Conservation (phyloP, 371 early-diverging fungal genomes). For the Encephalitozoon intestinalis region DNA sequence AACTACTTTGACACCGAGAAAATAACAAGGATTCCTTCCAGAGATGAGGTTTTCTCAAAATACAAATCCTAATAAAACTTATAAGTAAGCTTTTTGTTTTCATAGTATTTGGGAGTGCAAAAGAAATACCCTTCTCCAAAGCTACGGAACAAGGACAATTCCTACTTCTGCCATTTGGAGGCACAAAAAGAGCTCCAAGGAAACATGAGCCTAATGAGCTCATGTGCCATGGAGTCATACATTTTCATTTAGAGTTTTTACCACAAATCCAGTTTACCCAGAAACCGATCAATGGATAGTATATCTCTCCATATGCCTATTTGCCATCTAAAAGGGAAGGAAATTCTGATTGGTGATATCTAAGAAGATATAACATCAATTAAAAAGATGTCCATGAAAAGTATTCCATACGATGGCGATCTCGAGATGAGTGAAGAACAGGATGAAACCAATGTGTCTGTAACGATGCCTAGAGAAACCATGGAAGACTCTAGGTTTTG, state of each 20-base stretch:
- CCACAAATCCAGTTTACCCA: background rate
- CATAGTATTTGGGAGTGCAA: background rate
- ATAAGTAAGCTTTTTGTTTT: background rate
- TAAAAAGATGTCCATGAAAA: background rate
- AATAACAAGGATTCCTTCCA: background rate
- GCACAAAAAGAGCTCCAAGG: background rate
- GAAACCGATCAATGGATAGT: background rate
- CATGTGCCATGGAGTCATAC: conserved; percentile 8
- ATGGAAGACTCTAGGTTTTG: conserved; percentile 41
- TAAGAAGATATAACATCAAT: background rate
- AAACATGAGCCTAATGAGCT: background rate
- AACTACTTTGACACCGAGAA: conserved; percentile 4
- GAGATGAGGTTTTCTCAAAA: background rate
- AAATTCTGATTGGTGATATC: background rate
- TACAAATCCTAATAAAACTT: background rate
- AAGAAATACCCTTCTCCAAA: background rate
- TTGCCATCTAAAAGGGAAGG: background rate
- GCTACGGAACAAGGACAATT: conserved; percentile 6
- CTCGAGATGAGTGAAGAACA: background rate
- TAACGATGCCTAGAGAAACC: background rate
- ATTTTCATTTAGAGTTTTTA: background rate
- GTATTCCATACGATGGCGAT: background rate
- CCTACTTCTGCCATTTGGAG: conserved; percentile 9
- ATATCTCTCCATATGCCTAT: background rate
- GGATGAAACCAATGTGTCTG: background rate